phyloP scores from a whole-genome alignment of 192 early-diverging fungal species.

The Nowakowskiella sp. region DNA sequence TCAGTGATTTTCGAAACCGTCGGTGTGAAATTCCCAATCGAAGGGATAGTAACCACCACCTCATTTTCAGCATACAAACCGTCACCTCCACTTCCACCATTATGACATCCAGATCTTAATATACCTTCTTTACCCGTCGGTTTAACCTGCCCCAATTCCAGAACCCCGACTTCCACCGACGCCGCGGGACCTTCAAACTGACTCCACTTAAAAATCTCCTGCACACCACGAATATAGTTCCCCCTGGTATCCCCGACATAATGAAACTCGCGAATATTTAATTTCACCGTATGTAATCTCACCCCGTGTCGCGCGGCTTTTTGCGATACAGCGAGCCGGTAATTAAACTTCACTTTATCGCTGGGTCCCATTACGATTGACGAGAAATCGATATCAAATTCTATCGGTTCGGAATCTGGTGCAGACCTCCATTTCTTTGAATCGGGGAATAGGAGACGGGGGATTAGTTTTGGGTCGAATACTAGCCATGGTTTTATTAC shows the following conservation, averaged over 20 bases:
- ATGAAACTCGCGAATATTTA: conserved; percentile 33
- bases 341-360: conserved; percentile 32
- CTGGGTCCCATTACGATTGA: conserved; percentile 36
- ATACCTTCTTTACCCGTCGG: conserved; percentile 16
- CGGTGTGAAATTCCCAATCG: conserved; percentile 26
- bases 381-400: conserved; percentile 43
- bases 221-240: conserved; percentile 11
- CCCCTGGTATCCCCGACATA: conserved; percentile 26
- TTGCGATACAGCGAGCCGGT: conserved; percentile 33
- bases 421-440: conserved; percentile 37
- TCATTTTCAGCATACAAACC: conserved; percentile 38
- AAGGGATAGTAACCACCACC: conserved; percentile 24
- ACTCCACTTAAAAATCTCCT: conserved; percentile 34
- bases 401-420: conserved; percentile 33
- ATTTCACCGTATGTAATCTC: conserved; percentile 24
- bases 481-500: conserved; percentile 27
- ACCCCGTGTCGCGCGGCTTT: conserved; percentile 39
- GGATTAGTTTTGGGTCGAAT: conserved; percentile 43
- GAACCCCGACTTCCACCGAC: background rate
- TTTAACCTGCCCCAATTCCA: conserved; percentile 19
- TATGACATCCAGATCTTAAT: background rate
- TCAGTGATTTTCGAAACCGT: conserved; percentile 14
- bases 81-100: conserved; percentile 22
- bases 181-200: conserved; percentile 20
- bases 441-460: conserved; percentile 37